These are phyloP conservation scores for Vachellia collinsii DNA, from an alignment of 306 rosid genomes.

Conservation along the genomic window DNA sequence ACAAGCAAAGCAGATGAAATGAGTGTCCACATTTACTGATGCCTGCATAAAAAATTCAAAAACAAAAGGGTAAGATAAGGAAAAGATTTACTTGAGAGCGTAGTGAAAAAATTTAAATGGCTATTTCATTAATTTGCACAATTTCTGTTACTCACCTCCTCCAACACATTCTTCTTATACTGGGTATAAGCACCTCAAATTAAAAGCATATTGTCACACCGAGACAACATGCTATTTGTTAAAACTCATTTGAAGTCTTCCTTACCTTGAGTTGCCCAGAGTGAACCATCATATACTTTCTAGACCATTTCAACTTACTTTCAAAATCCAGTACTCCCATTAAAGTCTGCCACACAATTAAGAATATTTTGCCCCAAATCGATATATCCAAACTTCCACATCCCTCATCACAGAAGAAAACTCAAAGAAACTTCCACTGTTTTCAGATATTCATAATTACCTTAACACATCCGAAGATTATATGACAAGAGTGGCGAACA, in stretches of 20 bases:
- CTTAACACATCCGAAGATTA: no score
- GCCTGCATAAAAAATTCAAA: slow-evolving; percentile 50
- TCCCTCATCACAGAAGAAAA: no score
- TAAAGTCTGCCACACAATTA: no score
- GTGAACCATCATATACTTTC: slow-evolving; percentile 10
- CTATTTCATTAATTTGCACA: neutral
- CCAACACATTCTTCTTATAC: neutral
- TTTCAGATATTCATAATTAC: no score
- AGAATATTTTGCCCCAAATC: no score
- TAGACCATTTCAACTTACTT: no score
- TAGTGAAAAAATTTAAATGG: neutral
- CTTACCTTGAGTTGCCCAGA: neutral
- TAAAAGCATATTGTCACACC: neutral
- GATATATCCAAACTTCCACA: no score
- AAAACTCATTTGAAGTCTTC: neutral
- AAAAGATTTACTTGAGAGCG: neutral
- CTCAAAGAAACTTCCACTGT: no score
- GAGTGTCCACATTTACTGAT: slow-evolving; percentile 56
- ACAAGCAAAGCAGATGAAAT: slow-evolving; percentile 78
- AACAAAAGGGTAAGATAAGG: slow-evolving; percentile 14
- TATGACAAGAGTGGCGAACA: no score
- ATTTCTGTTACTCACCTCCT: no score
- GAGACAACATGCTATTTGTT: neutral
- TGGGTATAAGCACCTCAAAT: no score
- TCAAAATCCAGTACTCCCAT: no score